These are phyloP conservation scores for Lippia alba DNA, from an alignment of 305 asterid species.

Conservation along the genomic window DNA sequence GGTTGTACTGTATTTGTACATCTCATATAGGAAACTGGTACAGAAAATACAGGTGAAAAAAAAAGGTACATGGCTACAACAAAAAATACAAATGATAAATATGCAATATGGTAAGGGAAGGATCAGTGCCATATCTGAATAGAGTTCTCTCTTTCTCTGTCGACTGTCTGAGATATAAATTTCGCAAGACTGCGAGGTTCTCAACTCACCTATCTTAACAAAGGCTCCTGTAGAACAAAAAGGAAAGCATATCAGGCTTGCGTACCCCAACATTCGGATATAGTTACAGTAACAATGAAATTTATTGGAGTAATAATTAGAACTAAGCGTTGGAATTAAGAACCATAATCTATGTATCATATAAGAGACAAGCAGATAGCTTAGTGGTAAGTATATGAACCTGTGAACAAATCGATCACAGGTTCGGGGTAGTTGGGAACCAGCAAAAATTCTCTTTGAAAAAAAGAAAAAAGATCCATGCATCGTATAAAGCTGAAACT, in stretches of 20 bases:
- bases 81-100: slow-evolving; percentile 31
- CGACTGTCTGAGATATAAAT: slow-evolving; percentile 27
- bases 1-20: slow-evolving; percentile 40
- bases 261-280: not conserved
- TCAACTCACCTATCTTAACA: slow-evolving; percentile 42
- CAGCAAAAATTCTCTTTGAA: too few species aligned
- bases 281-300: too few species aligned
- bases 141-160: slow-evolving; percentile 18
- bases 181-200: slow-evolving; percentile 40
- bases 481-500: not conserved
- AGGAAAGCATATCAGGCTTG: slow-evolving; percentile 47
- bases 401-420: too few species aligned
- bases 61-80: slow-evolving; percentile 36
- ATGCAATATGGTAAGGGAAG: slow-evolving; percentile 45
- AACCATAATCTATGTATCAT: not conserved
- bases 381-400: too few species aligned
- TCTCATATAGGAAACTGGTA: slow-evolving; percentile 41
- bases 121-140: slow-evolving; percentile 41
- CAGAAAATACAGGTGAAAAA: slow-evolving; percentile 38
- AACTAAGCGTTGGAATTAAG: not conserved
- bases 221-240: slow-evolving; percentile 48
- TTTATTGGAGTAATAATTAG: too few species aligned
- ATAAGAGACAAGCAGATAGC: too few species aligned
- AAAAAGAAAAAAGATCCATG: too few species aligned
- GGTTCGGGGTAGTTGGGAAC: not conserved